Evolutionary conservation across 306 rosid species (phyloP).

Genomic region (Medicago arabica): DNA sequence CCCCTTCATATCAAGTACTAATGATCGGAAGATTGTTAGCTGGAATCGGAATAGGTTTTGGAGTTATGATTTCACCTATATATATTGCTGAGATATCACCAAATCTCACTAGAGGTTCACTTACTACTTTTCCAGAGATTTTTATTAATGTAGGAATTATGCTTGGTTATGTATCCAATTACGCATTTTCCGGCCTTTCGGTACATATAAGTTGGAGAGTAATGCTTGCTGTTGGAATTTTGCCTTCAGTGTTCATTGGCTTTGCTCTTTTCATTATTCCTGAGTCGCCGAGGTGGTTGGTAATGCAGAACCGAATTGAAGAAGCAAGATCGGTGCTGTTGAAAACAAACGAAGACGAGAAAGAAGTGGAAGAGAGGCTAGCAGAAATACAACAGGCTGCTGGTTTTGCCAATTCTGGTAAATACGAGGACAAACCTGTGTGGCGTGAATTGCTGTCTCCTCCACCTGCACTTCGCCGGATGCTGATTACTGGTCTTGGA

Average conservation of each 20-base stretch:
- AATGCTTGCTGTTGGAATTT: conserved; percentile 89
- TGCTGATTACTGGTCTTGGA: conserved; percentile 88
- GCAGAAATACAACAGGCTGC: conserved; percentile 85
- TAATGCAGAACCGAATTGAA: conserved; percentile 72
- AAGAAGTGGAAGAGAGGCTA: conserved; percentile 87
- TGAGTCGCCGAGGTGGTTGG: conserved; percentile 94
- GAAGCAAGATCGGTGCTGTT: conserved; percentile 84
- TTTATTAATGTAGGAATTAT: conserved; percentile 83
- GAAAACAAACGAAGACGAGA: conserved; percentile 75
- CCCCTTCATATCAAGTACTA: conserved; percentile 74
- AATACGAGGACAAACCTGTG: conserved; percentile 63
- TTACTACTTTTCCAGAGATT: conserved; percentile 90
- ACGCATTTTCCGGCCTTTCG: conserved; percentile 76
- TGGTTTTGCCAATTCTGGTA: conserved; percentile 55
- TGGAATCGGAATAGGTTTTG: conserved; percentile 91
- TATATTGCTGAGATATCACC: conserved; percentile 95
- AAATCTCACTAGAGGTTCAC: conserved; percentile 72
- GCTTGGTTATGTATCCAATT: conserved; percentile 91
- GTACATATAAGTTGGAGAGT: conserved; percentile 83
- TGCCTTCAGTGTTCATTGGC: conserved; percentile 88
- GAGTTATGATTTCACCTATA: conserved; percentile 90
- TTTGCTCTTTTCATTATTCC: conserved; percentile 87
- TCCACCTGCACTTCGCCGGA: conserved; percentile 72
- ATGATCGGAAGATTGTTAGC: conserved; percentile 78
- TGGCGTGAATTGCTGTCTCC: conserved; percentile 78